Evolutionary conservation across 208 protist genomes (phyloP).

Genomic region (Trypanosoma congolense): DNA sequence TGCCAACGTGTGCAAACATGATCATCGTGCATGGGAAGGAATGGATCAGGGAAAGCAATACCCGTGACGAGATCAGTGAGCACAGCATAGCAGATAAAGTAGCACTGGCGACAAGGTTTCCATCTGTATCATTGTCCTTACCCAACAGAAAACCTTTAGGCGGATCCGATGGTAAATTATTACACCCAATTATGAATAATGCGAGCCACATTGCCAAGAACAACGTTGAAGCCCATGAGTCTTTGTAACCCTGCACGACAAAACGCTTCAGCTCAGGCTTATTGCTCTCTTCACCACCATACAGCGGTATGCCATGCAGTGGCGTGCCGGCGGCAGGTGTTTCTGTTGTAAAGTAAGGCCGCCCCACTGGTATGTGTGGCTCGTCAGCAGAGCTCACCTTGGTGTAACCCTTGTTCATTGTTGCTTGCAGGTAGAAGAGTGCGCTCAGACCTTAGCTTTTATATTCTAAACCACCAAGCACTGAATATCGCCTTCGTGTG

Average conservation of each 20-base stretch:
- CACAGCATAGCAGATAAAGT: background rate
- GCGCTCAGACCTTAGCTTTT: too few species aligned
- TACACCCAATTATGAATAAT: background rate
- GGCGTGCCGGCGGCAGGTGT: constrained; percentile 9
- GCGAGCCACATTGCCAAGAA: constrained; percentile 13
- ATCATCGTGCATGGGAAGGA: background rate
- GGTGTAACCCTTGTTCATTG: too few species aligned
- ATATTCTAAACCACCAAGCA: too few species aligned
- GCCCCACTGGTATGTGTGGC: background rate
- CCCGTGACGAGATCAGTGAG: background rate
- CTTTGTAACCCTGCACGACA: constrained; percentile 49
- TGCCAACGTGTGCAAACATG: constrained; percentile 6
- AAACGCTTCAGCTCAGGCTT: constrained; percentile 61
- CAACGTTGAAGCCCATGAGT: constrained; percentile 64
- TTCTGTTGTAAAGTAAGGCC: background rate
- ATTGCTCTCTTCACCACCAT: constrained; percentile 28
- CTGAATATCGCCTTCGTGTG: too few species aligned
- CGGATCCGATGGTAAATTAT: background rate
- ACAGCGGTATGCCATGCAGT: constrained; percentile 55
- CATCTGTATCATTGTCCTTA: background rate
- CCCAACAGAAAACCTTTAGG: background rate
- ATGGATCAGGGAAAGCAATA: background rate
- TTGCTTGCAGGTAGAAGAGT: too few species aligned
- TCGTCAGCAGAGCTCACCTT: too few species aligned
- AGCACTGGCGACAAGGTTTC: background rate